Conservation (phyloP, 331 rosid genomes). For the Rosa hybrid region DNA sequence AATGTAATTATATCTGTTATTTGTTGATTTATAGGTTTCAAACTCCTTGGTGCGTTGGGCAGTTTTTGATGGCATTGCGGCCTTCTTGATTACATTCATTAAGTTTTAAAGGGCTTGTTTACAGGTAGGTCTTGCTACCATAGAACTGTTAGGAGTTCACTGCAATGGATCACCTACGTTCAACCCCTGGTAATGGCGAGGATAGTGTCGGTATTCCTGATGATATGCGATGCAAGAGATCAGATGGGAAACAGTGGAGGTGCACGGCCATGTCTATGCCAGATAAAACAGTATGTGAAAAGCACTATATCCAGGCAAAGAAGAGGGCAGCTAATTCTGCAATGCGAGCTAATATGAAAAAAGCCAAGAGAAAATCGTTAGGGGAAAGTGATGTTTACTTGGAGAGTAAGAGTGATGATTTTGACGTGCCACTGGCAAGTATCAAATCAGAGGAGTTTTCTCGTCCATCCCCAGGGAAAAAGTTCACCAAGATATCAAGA, state of each 20-base stretch:
- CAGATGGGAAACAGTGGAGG: conserved; percentile 98
- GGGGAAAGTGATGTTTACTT: conserved; percentile 59
- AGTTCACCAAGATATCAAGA: conserved; percentile 56
- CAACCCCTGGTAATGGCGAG: conserved; percentile 53
- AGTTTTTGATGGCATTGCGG: not conserved
- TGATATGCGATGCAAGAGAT: conserved; percentile 94
- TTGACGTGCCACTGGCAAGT: conserved; percentile 49
- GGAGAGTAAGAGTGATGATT: conserved; percentile 87
- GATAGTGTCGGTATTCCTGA: conserved; percentile 84
- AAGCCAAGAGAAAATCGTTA: conserved; percentile 74
- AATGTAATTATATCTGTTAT: not conserved
- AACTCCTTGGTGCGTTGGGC: not conserved
- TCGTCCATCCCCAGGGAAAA: conserved; percentile 46
- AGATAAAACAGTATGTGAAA: conserved; percentile 95
- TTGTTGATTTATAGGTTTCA: not conserved
- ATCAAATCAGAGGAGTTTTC: conserved; percentile 37
- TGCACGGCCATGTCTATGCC: conserved; percentile 99
- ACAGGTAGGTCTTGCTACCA: not conserved
- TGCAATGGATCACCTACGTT: conserved; percentile 60
- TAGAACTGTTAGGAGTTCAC: not conserved
- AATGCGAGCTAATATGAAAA: conserved; percentile 86
- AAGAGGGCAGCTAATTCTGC: conserved; percentile 98
- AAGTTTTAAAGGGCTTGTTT: conserved; percentile 2
- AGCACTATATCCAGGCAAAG: conserved; percentile 97
- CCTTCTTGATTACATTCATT: not conserved